Evolutionary conservation across 2,329 filamentous ascomycete species (phyloP).

Genomic region (Ceratocystis lukuohia): DNA sequence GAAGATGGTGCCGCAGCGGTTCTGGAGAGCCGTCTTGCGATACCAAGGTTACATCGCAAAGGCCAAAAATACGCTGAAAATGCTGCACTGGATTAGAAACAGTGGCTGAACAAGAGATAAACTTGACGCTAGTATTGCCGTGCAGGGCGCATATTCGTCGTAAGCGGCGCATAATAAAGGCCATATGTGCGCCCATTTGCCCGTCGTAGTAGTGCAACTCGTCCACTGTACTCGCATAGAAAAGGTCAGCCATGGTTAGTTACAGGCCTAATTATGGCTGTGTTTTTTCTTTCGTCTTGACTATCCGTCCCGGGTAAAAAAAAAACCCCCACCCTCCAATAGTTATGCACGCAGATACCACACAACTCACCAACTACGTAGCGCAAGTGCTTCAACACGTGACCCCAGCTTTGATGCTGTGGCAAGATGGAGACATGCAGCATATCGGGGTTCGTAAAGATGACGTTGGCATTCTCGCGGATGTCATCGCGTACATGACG

Average conservation of each 20-base stretch:
- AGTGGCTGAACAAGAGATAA: constrained; percentile 92
- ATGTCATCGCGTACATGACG: constrained; percentile 67
- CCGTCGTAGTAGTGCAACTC: constrained; percentile 96
- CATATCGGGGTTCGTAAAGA: constrained; percentile 98
- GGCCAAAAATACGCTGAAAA: constrained; percentile 87
- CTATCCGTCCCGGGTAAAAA: background rate
- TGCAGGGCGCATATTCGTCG: constrained; percentile 79
- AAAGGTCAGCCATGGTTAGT: background rate
- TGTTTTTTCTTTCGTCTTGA: background rate
- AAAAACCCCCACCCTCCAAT: background rate
- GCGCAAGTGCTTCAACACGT: constrained; percentile 74
- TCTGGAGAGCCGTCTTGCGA: constrained; percentile 86
- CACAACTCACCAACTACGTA: constrained; percentile 57
- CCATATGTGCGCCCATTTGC: constrained; percentile 83
- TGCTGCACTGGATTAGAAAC: constrained; percentile 86
- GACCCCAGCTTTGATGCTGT: constrained; percentile 79
- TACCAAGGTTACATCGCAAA: constrained; percentile 65
- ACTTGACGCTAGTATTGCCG: constrained; percentile 64
- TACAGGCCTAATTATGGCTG: background rate
- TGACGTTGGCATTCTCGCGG: constrained; percentile 76
- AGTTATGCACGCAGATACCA: no score
- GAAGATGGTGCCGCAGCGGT: constrained; percentile 8
- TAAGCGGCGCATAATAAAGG: constrained; percentile 83
- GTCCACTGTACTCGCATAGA: constrained; percentile 38
- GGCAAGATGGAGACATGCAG: constrained; percentile 86